Percentiles rank a stretch among this genome's conserved stretches.
Evolutionary conservation across 2,329 filamentous ascomycete genomes (phyloP).

Genomic region (Diplodia corticola): DNA sequence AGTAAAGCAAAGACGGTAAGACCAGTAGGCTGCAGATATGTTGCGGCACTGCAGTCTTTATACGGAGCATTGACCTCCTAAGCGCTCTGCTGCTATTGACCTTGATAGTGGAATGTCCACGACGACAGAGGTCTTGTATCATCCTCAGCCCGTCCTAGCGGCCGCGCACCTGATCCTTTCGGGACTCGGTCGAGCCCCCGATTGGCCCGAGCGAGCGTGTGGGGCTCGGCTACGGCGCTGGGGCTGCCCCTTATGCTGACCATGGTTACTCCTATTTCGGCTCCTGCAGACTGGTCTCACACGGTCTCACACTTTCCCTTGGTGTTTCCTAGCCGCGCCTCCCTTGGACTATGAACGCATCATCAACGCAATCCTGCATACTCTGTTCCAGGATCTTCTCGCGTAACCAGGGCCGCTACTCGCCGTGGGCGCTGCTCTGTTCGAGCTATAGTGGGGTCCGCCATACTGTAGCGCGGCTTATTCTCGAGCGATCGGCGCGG

Average conservation of each 20-base stretch:
- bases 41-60: background rate
- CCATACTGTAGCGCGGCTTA: constrained; percentile 5
- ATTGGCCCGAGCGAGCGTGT: background rate
- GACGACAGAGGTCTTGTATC: background rate
- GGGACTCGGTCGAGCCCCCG: background rate
- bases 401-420: constrained; percentile 1
- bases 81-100: background rate
- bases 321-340: background rate
- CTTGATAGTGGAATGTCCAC: no score
- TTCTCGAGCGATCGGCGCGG: constrained; percentile 9
- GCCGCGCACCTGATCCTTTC: background rate
- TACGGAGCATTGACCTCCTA: background rate
- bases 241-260: background rate
- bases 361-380: background rate
- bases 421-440: constrained; percentile 7
- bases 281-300: background rate
- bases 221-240: constrained; percentile 4
- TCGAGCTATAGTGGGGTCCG: constrained; percentile 7
- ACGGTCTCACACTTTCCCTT: background rate
- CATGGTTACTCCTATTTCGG: constrained; percentile 5
- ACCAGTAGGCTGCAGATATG: background rate
- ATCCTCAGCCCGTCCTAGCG: background rate
- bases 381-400: constrained; percentile 6
- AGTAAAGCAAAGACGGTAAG: background rate
- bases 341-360: background rate